phyloP scores from a whole-genome alignment of 768 basidiomycete species.

The Kwoniella dendrophila region DNA sequence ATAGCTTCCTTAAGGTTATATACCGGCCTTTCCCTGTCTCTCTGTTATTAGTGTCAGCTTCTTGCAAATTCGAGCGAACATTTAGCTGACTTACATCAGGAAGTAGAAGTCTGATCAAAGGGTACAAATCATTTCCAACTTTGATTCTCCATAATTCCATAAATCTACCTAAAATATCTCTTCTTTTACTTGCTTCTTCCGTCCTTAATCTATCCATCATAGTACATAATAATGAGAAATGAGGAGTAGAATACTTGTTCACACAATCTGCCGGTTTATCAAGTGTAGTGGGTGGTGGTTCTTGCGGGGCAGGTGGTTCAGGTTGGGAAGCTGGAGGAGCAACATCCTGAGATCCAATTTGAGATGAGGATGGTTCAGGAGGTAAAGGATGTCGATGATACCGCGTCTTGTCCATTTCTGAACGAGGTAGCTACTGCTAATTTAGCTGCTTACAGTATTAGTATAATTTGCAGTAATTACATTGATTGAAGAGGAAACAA shows the following conservation, averaged over 20 bases:
- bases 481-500: neutral
- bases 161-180: constrained; percentile 72
- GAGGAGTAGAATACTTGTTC: constrained; percentile 42
- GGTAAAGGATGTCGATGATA: constrained; percentile 19
- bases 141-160: constrained; percentile 82
- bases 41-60: constrained; percentile 60
- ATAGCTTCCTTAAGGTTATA: constrained; percentile 96
- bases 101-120: constrained; percentile 81
- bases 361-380: constrained; percentile 2
- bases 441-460: neutral
- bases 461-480: too few relatives aligned
- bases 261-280: constrained; percentile 46
- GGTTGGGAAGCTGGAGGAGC: constrained; percentile 22
- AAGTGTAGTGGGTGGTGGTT: constrained; percentile 23
- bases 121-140: constrained; percentile 85
- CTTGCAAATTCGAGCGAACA: neutral
- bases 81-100: constrained; percentile 69
- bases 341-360: neutral
- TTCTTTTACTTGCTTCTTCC: constrained; percentile 75
- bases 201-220: constrained; percentile 75
- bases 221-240: constrained; percentile 54
- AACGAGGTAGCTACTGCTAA: neutral
- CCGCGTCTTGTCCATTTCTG: constrained; percentile 7
- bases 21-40: constrained; percentile 87
- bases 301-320: constrained; percentile 25